phyloP scores from a whole-genome alignment of 345 rosid species.

The thale cress (Arabidopsis thaliana) region DNA sequence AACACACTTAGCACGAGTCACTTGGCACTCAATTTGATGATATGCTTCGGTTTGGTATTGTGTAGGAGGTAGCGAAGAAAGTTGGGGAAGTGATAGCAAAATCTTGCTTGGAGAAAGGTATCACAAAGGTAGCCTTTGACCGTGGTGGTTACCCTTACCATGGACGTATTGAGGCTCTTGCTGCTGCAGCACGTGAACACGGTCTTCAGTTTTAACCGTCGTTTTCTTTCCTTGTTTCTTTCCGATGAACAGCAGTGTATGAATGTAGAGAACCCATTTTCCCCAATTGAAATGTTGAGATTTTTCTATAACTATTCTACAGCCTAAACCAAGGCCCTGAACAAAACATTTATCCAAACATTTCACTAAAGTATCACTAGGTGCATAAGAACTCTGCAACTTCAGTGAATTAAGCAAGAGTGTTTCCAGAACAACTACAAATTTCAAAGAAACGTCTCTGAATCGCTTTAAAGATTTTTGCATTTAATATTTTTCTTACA shows the following conservation, averaged over 20 bases:
- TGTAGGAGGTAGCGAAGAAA: slow-evolving; percentile 86
- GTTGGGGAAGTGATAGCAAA: slow-evolving; percentile 87
- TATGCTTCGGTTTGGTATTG: slow-evolving; percentile 26
- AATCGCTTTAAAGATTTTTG: too few relatives aligned
- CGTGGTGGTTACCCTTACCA: slow-evolving; percentile 94
- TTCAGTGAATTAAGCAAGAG: background rate
- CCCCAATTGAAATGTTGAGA: slow-evolving; percentile 3
- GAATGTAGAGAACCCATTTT: slow-evolving; percentile 34
- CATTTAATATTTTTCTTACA: too few relatives aligned
- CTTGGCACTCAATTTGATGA: background rate
- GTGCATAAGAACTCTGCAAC: background rate
- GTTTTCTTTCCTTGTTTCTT: background rate
- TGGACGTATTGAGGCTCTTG: slow-evolving; percentile 84
- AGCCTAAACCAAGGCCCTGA: background rate
- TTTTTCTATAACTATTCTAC: background rate
- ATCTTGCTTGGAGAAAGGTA: slow-evolving; percentile 89
- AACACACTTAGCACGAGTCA: background rate
- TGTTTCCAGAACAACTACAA: too few relatives aligned
- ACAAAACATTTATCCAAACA: background rate
- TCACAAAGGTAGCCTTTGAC: slow-evolving; percentile 85
- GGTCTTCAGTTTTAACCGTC: slow-evolving; percentile 74
- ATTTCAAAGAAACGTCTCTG: too few relatives aligned
- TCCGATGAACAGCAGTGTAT: slow-evolving; percentile 13
- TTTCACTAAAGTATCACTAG: background rate
- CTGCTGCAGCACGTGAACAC: slow-evolving; percentile 79